phyloP scores from a whole-genome alignment of 2,329 filamentous ascomycete genomes.

The Phialocephala subalpina region DNA sequence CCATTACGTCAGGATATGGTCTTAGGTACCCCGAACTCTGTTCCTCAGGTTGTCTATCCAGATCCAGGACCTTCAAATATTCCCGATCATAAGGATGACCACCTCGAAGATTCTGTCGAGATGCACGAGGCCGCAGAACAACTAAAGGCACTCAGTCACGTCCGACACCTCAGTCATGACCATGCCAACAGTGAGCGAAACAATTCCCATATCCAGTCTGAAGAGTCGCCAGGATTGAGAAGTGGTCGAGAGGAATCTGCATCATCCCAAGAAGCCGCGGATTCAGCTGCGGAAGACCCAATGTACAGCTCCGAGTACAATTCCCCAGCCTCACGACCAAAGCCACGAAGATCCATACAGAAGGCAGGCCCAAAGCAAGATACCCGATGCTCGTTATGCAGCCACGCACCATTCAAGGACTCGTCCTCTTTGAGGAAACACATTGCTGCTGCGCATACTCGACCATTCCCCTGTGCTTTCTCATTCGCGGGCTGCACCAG shows the following conservation, averaged over 20 bases:
- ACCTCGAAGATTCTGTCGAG: constrained; percentile 69
- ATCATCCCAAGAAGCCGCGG: constrained; percentile 49
- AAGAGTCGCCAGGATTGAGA: constrained; percentile 42
- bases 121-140: constrained; percentile 75
- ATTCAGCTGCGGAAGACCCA: constrained; percentile 51
- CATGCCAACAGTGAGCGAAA: constrained; percentile 41
- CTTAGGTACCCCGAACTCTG: constrained; percentile 37
- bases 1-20: constrained; percentile 35
- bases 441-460: constrained; percentile 72
- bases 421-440: constrained; percentile 72
- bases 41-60: constrained; percentile 39
- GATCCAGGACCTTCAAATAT: constrained; percentile 35
- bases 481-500: constrained; percentile 83
- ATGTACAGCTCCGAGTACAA: constrained; percentile 45
- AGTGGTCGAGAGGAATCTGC: constrained; percentile 51
- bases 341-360: constrained; percentile 44
- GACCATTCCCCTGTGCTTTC: constrained; percentile 86
- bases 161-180: constrained; percentile 63
- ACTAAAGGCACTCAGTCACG: constrained; percentile 70
- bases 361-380: constrained; percentile 61
- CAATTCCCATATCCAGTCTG: constrained; percentile 42
- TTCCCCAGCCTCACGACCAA: constrained; percentile 43
- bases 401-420: constrained; percentile 72
- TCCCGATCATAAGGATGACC: constrained; percentile 52
- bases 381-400: constrained; percentile 67